Base-by-base conservation (phyloP, 164 flowering plant genomes). In the Piper longum region DNA sequence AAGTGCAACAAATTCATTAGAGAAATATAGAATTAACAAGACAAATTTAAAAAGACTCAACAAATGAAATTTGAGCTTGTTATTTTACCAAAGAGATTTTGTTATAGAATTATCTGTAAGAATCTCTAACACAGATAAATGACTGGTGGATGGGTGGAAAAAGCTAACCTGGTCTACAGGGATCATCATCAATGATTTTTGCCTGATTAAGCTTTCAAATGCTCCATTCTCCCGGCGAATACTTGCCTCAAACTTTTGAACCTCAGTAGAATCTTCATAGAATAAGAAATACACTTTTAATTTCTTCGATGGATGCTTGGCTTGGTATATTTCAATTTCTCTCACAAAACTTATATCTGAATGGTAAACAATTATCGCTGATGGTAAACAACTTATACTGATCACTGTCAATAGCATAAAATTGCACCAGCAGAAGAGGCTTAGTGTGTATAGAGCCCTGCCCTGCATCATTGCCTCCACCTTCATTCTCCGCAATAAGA, bases 221-320 rank as follows among this genome's bases (percentile, higher is more conserved):
- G 99, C 96, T 61, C 89, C 78, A 81, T 93, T 90, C 76, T 93
- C 99, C 67, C 87, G 79, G 41, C 89, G 88, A 70, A 90, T 81
- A 66, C 96, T 85, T n/a, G 97, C 99, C 78, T 93, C 96, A 79
- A 90, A 93, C 75, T 93, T 93, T 64, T 83, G 89, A 26, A 88
- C 89, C 72, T 93, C 99, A 26, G 91, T 84, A 40, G 99, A 93
- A 66, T 85, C 87, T 74, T 93, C 99, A 70, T 93, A 90, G 70
- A 93, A 93, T 41, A 93, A 82, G 76, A 95, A 95, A 75, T 87
- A 91, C 41, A 91, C 89, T 81, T 86, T 88, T 76, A 91, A 64
- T 64, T 70, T 79, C 69, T 62, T 81, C 5, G 74, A 75, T 43
- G 97, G 95, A 78, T 91, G 86, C 67, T 91, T 91, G 62, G 96